Evolutionary conservation across 1,139 yeast species (phyloP), one percentile per base, ranked within the genome.

Genomic region (Yamadazyma songkhlaensis): DNA sequence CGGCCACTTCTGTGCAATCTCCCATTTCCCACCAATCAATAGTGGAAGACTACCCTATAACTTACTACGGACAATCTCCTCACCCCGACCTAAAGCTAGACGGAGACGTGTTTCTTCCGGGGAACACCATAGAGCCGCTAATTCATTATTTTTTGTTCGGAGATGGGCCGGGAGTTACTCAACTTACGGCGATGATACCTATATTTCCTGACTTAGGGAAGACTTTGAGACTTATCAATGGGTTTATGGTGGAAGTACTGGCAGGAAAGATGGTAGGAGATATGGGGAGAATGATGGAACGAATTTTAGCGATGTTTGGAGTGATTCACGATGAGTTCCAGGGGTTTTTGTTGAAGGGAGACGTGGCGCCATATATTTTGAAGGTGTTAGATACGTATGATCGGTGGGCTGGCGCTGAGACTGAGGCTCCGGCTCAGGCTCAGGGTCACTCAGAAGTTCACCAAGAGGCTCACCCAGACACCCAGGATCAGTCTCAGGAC

Each of bases 31-130:
- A 10, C 25, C 7, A 21, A 8, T 11, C 11, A 17, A 25, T 25
- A 4, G 7, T 12, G 21, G 49, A 44, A 9, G 59, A 54, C 23
- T 48, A 46, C 31, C 34, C 45, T 9, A 53, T 64, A 25, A 51
- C 63, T 4, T 60, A 57, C 43, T 52, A 48, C 39, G 52, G 24
- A 52, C 79, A 6, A 62, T 63, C 13, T 2, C 69, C 71, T 1
- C 96, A 88, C 55, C 96, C 96, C 1, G 81, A 79, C 31, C 62
- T 88, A 29, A 67, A 64, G 27, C 62, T 79, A 43, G 87, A 83
- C 51, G 62, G 64, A 26, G 60, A 65, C 26, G 3, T 24, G 31
- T 4, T 38, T 44, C 15, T 15, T 28, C 37, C 44, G 4, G 48
- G 43, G 3, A 50, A 49, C 41, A 56, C 87, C 1, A 56, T 79